These are phyloP conservation scores for Xylaria sp. DNA, from an alignment of 2,329 filamentous ascomycete species.

Conservation along the genomic window DNA sequence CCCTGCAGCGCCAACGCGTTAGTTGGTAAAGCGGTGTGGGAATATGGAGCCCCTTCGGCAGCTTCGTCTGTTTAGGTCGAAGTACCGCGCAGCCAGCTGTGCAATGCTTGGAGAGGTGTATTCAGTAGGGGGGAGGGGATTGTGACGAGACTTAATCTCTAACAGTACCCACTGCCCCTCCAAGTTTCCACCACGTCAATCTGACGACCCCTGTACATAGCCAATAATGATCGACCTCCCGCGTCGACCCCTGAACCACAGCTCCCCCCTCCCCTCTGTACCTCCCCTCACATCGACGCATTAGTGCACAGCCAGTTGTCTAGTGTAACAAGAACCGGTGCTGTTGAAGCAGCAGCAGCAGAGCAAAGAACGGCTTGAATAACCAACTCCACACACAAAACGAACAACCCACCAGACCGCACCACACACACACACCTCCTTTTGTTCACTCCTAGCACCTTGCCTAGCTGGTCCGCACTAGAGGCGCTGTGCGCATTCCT, in stretches of 20 bases:
- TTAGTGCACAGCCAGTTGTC: constrained; percentile 35
- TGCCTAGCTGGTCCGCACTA: constrained; percentile 12
- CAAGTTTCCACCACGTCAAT: constrained; percentile 19
- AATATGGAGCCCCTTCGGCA: constrained; percentile 4
- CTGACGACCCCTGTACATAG: background rate
- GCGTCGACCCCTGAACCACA: constrained; percentile 31
- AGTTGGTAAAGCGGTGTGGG: constrained; percentile 43
- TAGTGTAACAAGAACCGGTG: constrained; percentile 14
- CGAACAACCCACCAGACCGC: constrained; percentile 36
- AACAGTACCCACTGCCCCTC: constrained; percentile 27
- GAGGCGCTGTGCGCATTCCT: constrained; percentile 46
- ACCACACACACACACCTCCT: constrained; percentile 45
- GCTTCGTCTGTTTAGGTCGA: constrained; percentile 30
- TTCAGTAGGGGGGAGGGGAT: background rate
- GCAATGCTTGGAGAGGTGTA: background rate
- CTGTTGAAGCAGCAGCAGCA: constrained; percentile 10
- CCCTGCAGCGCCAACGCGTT: constrained; percentile 37
- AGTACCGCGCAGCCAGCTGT: constrained; percentile 25
- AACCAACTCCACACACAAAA: constrained; percentile 36
- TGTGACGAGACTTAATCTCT: constrained; percentile 20
- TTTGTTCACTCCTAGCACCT: constrained; percentile 39
- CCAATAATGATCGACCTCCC: constrained; percentile 21
- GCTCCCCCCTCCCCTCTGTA: constrained; percentile 34
- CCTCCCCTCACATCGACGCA: constrained; percentile 28
- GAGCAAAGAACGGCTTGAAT: constrained; percentile 12